Percentiles rank a stretch among this genome's conserved stretches.
Conservation (phyloP, 1,284 basidiomycete genomes). For the Laetiporus sulphureus region DNA sequence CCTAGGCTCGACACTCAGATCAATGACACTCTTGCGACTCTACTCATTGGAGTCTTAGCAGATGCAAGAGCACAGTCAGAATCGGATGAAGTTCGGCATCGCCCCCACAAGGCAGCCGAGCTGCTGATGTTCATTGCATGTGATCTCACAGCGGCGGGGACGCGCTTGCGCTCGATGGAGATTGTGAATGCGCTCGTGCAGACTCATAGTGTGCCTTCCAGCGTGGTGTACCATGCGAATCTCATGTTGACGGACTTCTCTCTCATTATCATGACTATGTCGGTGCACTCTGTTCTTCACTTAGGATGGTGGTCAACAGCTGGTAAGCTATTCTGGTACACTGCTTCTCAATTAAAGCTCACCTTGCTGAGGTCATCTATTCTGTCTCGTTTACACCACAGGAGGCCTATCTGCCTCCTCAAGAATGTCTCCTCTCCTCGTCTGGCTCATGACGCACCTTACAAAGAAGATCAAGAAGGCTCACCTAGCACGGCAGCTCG, state of each 20-base stretch:
- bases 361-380: conserved; percentile 20
- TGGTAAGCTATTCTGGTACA: conserved; percentile 22
- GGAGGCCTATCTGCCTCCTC: conserved; percentile 43
- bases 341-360: conserved; percentile 6
- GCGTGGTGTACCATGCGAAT: conserved; percentile 31
- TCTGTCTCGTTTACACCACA: neutral
- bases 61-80: neutral
- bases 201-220: conserved; percentile 27
- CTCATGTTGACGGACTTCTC: conserved; percentile 30
- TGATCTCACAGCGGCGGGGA: conserved; percentile 10
- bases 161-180: conserved; percentile 13
- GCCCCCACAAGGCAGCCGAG: neutral
- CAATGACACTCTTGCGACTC: neutral
- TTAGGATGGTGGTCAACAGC: conserved; percentile 43
- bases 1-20: neutral
- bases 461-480: conserved; percentile 29
- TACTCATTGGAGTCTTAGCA: conserved; percentile 1
- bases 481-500: conserved; percentile 37
- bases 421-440: conserved; percentile 31
- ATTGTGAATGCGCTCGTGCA: conserved; percentile 27
- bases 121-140: conserved; percentile 4
- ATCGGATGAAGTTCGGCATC: neutral
- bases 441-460: conserved; percentile 47
- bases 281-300: conserved; percentile 41
- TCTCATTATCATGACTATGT: conserved; percentile 36